Evolutionary conservation across 2,329 filamentous ascomycete species (phyloP).

Genomic region (Cytospora schulzeri): DNA sequence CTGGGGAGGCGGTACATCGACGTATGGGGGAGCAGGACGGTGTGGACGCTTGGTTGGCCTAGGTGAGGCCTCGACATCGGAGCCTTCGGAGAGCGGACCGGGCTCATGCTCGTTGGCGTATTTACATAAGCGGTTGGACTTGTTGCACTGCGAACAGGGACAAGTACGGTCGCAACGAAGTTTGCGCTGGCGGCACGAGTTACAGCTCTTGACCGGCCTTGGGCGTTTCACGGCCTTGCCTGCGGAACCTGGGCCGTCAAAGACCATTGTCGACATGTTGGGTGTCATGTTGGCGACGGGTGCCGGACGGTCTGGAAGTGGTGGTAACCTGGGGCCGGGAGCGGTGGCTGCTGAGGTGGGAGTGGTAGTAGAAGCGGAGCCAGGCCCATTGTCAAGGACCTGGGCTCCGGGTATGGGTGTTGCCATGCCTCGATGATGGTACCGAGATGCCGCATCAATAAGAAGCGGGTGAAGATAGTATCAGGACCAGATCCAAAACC

Average conservation of each 20-base stretch:
- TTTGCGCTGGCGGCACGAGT: conserved; percentile 60
- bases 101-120: conserved; percentile 54
- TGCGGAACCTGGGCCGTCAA: conserved; percentile 24
- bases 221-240: conserved; percentile 52
- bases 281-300: conserved; percentile 26
- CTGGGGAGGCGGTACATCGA: conserved; percentile 17
- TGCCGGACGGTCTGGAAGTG: conserved; percentile 18
- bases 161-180: conserved; percentile 57
- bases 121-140: conserved; percentile 55
- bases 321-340: conserved; percentile 10
- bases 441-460: conserved; percentile 21
- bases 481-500: conserved; percentile 1
- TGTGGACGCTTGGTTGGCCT: conserved; percentile 40
- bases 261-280: conserved; percentile 29
- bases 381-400: conserved; percentile 25
- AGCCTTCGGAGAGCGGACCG: conserved; percentile 50
- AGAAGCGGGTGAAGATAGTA: neutral
- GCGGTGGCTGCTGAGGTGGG: conserved; percentile 15
- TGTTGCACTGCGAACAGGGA: conserved; percentile 61
- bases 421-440: conserved; percentile 17
- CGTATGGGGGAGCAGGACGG: conserved; percentile 21
- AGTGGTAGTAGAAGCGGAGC: conserved; percentile 18
- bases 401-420: conserved; percentile 22
- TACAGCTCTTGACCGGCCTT: conserved; percentile 58
- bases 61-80: conserved; percentile 30